Percentiles rank a stretch among this genome's conserved stretches.
Evolutionary conservation across 163 green algal species (phyloP).

Genomic region (Chlorella variabilis): DNA sequence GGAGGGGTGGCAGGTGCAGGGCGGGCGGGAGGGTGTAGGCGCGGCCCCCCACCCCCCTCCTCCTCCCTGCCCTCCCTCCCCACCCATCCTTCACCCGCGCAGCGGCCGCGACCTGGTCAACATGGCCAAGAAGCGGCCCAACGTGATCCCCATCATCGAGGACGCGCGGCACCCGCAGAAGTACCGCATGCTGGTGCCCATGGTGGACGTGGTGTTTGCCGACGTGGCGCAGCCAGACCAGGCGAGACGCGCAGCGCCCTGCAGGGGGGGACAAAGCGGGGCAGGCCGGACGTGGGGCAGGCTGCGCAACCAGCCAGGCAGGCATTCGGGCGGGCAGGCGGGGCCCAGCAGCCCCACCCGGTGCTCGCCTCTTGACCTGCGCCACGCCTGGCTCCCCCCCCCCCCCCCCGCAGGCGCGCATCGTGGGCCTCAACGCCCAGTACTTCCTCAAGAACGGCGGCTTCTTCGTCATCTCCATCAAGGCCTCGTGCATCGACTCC

Average conservation of each 20-base stretch:
- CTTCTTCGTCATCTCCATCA: constrained; percentile 99
- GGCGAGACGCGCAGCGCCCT: constrained; percentile 40
- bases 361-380: too few relatives aligned
- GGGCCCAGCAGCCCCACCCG: too few relatives aligned
- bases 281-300: too few relatives aligned
- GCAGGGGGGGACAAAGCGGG: too few relatives aligned
- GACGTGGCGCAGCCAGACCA: constrained; percentile 99
- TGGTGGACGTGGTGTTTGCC: constrained; percentile 99
- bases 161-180: constrained; percentile 97
- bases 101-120: constrained; percentile 98
- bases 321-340: too few relatives aligned
- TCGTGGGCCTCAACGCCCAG: constrained; percentile 96
- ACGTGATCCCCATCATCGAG: constrained; percentile 99
- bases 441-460: constrained; percentile 99
- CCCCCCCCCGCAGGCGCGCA: constrained; percentile 79
- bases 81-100: neutral
- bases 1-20: too few relatives aligned
- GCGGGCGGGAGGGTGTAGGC: too few relatives aligned
- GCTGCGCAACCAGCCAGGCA: too few relatives aligned
- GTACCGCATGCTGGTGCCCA: constrained; percentile 99
- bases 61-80: neutral
- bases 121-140: constrained; percentile 99
- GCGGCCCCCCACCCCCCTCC: too few relatives aligned
- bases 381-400: too few relatives aligned
- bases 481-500: constrained; percentile 99